Conservation (phyloP, 208 protist genomes). For the Wallacemonas sp. region DNA sequence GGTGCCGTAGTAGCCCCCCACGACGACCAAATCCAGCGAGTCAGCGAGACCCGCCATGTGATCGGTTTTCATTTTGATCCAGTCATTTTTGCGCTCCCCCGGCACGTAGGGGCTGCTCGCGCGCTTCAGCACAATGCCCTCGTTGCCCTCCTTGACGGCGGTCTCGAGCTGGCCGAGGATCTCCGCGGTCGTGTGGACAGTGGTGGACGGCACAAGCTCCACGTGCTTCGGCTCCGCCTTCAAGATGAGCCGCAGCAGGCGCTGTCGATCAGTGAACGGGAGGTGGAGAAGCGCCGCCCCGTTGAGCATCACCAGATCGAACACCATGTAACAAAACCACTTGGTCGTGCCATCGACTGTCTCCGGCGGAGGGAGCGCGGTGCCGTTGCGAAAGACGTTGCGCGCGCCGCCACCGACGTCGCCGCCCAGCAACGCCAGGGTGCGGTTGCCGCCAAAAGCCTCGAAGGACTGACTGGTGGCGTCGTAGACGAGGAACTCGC, state of each 20-base stretch:
- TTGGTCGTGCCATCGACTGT: constrained; percentile 12
- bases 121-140: constrained; percentile 62
- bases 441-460: constrained; percentile 54
- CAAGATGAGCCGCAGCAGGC: constrained; percentile 24
- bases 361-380: background rate
- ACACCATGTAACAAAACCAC: constrained; percentile 61
- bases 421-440: constrained; percentile 29
- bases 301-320: constrained; percentile 61
- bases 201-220: constrained; percentile 35
- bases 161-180: constrained; percentile 39
- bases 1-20: constrained; percentile 61
- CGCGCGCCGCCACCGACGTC: background rate
- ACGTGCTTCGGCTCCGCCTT: constrained; percentile 19
- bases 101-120: constrained; percentile 34
- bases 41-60: constrained; percentile 50
- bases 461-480: constrained; percentile 26
- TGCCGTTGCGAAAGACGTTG: constrained; percentile 12
- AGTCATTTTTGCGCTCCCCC: constrained; percentile 47
- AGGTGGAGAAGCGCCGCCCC: constrained; percentile 27
- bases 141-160: constrained; percentile 27
- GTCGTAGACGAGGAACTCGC: constrained; percentile 69
- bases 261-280: constrained; percentile 26
- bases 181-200: constrained; percentile 24
- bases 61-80: constrained; percentile 77
- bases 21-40: constrained; percentile 47